Percentiles rank a stretch among this genome's conserved stretches.
These are phyloP conservation scores for Stenogyne calaminthoides DNA, from an alignment of 305 asterid genomes.

Conservation along the genomic window DNA sequence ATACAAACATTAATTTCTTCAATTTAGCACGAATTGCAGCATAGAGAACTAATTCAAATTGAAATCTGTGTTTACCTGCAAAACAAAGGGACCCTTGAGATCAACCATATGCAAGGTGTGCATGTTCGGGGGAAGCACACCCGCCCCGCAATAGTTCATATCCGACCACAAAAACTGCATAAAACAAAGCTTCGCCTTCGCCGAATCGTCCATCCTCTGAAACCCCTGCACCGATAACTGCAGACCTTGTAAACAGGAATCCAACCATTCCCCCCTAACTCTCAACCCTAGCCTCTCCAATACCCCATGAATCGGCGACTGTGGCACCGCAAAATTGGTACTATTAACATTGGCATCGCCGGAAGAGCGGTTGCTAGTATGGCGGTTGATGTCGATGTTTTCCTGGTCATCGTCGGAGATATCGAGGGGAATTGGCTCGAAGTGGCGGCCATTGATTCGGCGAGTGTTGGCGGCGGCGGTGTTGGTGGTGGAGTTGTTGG, in stretches of 20 bases:
- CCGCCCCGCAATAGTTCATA: conserved; percentile 75
- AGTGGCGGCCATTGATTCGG: conserved; percentile 6
- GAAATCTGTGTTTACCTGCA: conserved; percentile 60
- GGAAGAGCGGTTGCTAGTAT: conserved; percentile 18
- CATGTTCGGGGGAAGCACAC: conserved; percentile 71
- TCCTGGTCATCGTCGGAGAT: conserved; percentile 54
- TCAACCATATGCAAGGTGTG: conserved; percentile 60
- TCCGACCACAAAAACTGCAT: conserved; percentile 72
- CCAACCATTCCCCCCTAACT: conserved; percentile 69
- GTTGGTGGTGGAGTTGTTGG: conserved; percentile 31
- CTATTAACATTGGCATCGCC: conserved; percentile 20
- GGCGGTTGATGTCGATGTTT: background rate
- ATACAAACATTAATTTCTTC: background rate
- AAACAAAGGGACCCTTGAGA: conserved; percentile 85
- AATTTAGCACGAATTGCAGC: background rate
- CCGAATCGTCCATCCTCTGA: conserved; percentile 49
- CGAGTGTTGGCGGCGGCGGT: background rate
- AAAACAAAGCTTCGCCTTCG: conserved; percentile 82
- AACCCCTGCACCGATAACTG: conserved; percentile 51
- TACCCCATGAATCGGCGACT: conserved; percentile 45
- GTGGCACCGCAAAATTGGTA: conserved; percentile 32
- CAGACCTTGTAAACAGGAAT: conserved; percentile 59
- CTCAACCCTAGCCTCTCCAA: conserved; percentile 61
- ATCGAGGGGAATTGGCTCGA: conserved; percentile 52
- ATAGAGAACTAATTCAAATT: background rate